These are phyloP conservation scores for Serendipita sp. DNA, from an alignment of 768 basidiomycete species.

Conservation along the genomic window DNA sequence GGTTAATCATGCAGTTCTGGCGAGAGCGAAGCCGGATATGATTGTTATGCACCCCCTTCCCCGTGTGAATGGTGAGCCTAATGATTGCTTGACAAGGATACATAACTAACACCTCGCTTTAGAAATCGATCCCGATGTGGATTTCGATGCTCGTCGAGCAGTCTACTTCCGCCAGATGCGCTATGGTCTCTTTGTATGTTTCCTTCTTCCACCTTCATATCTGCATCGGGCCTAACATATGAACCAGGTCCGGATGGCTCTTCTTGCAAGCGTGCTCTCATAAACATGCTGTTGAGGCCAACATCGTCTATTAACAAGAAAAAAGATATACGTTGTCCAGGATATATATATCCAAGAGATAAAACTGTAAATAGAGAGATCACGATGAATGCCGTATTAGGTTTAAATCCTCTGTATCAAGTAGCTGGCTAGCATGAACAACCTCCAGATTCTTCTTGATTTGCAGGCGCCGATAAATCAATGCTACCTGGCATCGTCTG, in stretches of 20 bases:
- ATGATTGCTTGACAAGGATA: neutral
- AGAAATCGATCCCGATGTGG: conserved; percentile 99
- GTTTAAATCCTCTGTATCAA: too few relatives aligned
- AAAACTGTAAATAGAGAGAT: too few relatives aligned
- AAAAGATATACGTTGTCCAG: neutral
- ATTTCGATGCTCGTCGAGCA: conserved; percentile 85
- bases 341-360: too few relatives aligned
- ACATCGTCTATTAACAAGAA: neutral
- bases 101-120: conserved; percentile 11
- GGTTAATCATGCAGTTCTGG: conserved; percentile 84
- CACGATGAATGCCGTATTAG: too few relatives aligned
- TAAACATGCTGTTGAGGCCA: neutral
- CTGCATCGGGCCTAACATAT: neutral
- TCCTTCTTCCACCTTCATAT: neutral
- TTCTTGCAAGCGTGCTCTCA: conserved; percentile 51
- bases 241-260: conserved; percentile 56
- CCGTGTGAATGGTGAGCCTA: conserved; percentile 57
- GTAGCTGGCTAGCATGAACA: neutral
- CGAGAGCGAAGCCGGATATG: conserved; percentile 89
- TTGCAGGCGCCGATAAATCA: neutral
- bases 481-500: conserved; percentile 5
- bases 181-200: conserved; percentile 86
- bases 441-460: neutral
- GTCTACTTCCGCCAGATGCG: conserved; percentile 99
- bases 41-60: conserved; percentile 99